phyloP scores from a whole-genome alignment of 805 yeast species.

The Groenewaldozyma salmanticensis region DNA sequence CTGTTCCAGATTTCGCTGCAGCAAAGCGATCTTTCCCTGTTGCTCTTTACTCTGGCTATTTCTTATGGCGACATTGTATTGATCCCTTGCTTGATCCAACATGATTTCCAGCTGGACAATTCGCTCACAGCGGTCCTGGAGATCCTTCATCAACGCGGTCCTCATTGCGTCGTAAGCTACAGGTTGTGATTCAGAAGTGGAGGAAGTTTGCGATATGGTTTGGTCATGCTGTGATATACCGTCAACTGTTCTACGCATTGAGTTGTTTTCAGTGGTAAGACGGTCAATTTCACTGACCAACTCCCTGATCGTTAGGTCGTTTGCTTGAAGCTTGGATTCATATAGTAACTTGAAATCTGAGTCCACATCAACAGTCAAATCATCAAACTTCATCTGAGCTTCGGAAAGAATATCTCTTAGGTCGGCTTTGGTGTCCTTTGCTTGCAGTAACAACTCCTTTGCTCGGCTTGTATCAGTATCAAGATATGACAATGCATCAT shows the following conservation, averaged over 20 bases:
- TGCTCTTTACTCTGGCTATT: slow-evolving; percentile 20
- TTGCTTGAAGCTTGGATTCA: slow-evolving; percentile 6
- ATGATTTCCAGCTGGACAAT: slow-evolving; percentile 35
- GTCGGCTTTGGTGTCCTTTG: neutral
- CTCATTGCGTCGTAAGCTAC: slow-evolving; percentile 30
- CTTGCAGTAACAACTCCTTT: neutral
- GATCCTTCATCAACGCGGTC: slow-evolving; percentile 40
- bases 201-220: neutral
- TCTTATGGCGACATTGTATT: slow-evolving; percentile 23
- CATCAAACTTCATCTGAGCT: slow-evolving; percentile 1
- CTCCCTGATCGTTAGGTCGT: slow-evolving; percentile 9
- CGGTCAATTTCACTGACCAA: slow-evolving; percentile 9
- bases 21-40: slow-evolving; percentile 40
- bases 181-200: neutral
- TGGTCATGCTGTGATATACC: neutral
- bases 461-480: neutral
- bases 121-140: slow-evolving; percentile 26
- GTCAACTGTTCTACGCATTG: neutral
- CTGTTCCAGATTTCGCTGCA: slow-evolving; percentile 50
- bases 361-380: neutral
- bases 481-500: neutral
- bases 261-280: slow-evolving; percentile 3
- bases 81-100: slow-evolving; percentile 32
- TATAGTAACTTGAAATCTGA: slow-evolving; percentile 1
- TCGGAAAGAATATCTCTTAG: neutral